These are phyloP conservation scores for Sporothrix pallida DNA, from an alignment of 2,329 filamentous ascomycete species.

Conservation along the genomic window DNA sequence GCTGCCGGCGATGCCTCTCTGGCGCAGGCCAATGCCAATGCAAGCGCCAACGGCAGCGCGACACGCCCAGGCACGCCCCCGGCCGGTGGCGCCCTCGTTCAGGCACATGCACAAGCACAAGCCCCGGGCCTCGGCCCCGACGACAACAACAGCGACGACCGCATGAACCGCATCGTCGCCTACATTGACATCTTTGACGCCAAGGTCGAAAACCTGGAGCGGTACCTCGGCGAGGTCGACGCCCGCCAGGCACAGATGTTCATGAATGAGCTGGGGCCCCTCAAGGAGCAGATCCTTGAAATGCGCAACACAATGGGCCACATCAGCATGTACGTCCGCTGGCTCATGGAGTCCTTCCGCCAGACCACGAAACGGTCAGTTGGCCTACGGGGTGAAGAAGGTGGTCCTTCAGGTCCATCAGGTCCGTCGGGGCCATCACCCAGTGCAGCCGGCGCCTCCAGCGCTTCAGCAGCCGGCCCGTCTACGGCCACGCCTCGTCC, in stretches of 20 bases:
- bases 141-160: constrained; percentile 29
- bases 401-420: neutral
- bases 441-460: neutral
- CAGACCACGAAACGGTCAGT: constrained; percentile 36
- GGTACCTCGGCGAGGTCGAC: constrained; percentile 63
- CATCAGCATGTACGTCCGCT: constrained; percentile 64
- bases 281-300: constrained; percentile 68
- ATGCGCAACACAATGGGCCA: constrained; percentile 63
- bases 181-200: constrained; percentile 59
- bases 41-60: neutral
- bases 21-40: neutral
- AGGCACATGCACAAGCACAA: neutral
- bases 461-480: neutral
- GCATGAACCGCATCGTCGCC: constrained; percentile 52
- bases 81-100: neutral
- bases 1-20: neutral
- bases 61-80: neutral
- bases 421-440: neutral
- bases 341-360: constrained; percentile 53
- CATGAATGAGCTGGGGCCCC: constrained; percentile 65
- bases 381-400: constrained; percentile 25
- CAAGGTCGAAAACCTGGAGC: constrained; percentile 63
- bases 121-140: neutral
- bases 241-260: constrained; percentile 65
- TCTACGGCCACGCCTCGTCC: neutral